Conservation (phyloP, 208 protist genomes). For the Crithidia expoeki region DNA sequence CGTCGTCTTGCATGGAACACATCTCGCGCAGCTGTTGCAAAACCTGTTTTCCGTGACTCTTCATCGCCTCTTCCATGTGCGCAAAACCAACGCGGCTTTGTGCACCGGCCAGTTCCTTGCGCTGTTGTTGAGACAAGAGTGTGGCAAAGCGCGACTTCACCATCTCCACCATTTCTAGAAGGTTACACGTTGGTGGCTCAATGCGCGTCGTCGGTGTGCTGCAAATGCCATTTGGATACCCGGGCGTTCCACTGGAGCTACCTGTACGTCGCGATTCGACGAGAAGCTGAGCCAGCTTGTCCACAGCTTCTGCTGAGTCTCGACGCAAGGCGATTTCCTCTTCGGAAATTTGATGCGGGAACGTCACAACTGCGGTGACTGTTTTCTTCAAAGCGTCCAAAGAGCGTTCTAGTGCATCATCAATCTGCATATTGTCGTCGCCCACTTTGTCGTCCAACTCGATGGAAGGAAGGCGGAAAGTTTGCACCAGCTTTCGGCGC, state of each 20-base stretch:
- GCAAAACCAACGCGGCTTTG: constrained; percentile 45
- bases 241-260: constrained; percentile 12
- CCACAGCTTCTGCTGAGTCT: constrained; percentile 35
- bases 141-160: constrained; percentile 57
- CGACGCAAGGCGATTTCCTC: constrained; percentile 33
- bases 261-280: constrained; percentile 14
- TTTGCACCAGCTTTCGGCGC: constrained; percentile 12
- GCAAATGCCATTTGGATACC: neutral
- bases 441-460: neutral
- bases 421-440: constrained; percentile 14
- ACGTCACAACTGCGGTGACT: constrained; percentile 35
- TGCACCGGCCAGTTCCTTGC: constrained; percentile 48
- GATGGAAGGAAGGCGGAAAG: constrained; percentile 11
- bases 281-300: constrained; percentile 79
- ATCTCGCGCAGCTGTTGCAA: constrained; percentile 50
- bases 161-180: constrained; percentile 72
- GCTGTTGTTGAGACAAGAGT: constrained; percentile 57
- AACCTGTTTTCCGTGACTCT: constrained; percentile 40
- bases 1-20: constrained; percentile 26
- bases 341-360: constrained; percentile 38
- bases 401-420: constrained; percentile 25
- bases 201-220: constrained; percentile 36
- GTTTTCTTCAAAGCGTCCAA: constrained; percentile 33
- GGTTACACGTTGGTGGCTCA: constrained; percentile 55
- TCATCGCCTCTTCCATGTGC: constrained; percentile 53